Percentiles rank a stretch among this genome's conserved stretches.
Evolutionary conservation across 305 asterid species (phyloP).

Genomic region (Fraxinus platypoda): DNA sequence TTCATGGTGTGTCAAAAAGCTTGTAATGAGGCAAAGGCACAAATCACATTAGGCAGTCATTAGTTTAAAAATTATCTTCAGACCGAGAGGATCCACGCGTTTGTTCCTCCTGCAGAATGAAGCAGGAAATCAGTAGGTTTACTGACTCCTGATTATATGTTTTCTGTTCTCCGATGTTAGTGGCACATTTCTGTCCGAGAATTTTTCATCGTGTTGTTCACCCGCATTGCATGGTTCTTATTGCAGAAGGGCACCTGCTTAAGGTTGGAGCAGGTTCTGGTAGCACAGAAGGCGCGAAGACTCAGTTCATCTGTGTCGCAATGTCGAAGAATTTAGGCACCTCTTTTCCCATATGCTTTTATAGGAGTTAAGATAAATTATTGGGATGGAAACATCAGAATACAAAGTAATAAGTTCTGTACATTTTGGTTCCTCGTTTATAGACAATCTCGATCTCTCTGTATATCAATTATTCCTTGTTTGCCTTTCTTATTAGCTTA

Average conservation of each 20-base stretch:
- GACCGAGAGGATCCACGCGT: constrained; percentile 22
- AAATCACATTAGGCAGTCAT: constrained; percentile 13
- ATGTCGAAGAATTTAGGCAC: neutral
- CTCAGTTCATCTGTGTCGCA: neutral
- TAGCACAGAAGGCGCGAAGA: neutral
- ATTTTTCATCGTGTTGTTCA: neutral
- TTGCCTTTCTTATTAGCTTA: neutral
- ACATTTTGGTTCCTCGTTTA: neutral
- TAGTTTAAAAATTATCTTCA: constrained; percentile 3
- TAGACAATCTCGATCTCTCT: neutral
- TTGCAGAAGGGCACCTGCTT: neutral
- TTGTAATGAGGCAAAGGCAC: neutral
- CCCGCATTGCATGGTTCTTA: neutral
- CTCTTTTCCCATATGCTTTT: neutral
- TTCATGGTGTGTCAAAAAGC: neutral
- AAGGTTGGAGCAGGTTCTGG: neutral
- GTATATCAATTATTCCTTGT: neutral
- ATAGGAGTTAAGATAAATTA: no score
- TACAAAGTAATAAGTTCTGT: neutral
- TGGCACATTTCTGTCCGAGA: neutral
- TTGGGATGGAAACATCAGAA: no score
- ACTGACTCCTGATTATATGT: neutral
- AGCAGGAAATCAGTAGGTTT: neutral
- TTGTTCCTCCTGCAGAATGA: constrained; percentile 32
- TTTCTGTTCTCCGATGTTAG: neutral